phyloP scores from a whole-genome alignment of 768 basidiomycete species.

The Boletus subcaerulescens region DNA sequence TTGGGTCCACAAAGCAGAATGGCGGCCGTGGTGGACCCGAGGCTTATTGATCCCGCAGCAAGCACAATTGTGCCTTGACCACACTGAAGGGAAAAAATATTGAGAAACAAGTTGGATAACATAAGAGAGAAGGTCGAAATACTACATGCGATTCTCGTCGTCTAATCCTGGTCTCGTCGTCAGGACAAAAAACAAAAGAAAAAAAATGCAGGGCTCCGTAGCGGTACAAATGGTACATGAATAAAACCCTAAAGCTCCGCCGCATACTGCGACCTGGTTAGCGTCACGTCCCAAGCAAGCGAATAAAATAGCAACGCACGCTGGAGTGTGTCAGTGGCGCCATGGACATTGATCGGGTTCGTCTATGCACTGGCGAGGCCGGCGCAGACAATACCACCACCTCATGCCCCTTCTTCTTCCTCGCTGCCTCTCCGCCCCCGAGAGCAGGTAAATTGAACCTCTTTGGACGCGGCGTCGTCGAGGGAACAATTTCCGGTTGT shows the following conservation, averaged over 20 bases:
- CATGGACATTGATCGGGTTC: slow-evolving; percentile 29
- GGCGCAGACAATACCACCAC: neutral
- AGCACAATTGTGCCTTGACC: neutral
- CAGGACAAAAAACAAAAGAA: neutral
- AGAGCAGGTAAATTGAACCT: neutral
- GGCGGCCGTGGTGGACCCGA: too few species aligned
- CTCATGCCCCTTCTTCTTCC: neutral
- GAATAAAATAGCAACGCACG: slow-evolving; percentile 7
- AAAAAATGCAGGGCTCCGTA: slow-evolving; percentile 6
- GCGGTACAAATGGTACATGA: neutral
- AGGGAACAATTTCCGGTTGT: neutral
- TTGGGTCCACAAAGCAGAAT: too few species aligned
- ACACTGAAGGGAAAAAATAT: neutral
- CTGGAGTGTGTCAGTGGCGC: slow-evolving; percentile 10
- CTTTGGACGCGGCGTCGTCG: neutral
- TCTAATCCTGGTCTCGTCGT: neutral
- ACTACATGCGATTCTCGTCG: slow-evolving; percentile 14
- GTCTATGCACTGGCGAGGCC: slow-evolving; percentile 19
- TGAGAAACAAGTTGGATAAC: slow-evolving; percentile 3
- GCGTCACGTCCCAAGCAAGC: neutral
- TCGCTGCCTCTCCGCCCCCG: neutral
- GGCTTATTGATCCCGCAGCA: neutral
- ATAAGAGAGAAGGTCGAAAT: slow-evolving; percentile 13
- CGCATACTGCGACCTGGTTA: slow-evolving; percentile 19
- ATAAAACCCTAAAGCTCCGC: slow-evolving; percentile 21